phyloP scores from a whole-genome alignment of 164 flowering plant species.

The Chimonanthus praecox region DNA sequence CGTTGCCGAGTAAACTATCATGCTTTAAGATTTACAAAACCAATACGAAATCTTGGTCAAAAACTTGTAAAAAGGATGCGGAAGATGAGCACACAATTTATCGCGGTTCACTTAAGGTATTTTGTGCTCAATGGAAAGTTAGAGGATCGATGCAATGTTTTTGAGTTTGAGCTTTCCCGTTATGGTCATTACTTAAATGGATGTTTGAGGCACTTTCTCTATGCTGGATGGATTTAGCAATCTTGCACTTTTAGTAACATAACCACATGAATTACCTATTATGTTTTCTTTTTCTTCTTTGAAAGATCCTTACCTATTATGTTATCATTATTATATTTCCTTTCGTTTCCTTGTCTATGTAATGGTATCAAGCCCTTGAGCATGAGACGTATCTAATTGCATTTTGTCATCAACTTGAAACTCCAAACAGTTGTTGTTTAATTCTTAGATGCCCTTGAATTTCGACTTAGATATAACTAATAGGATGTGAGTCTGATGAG shows the following conservation, averaged over 20 bases:
- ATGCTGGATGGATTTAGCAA: neutral
- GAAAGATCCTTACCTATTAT: too few species aligned
- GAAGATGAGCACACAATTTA: slow-evolving; percentile 61
- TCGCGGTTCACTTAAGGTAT: slow-evolving; percentile 72
- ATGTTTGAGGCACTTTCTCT: neutral
- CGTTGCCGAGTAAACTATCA: slow-evolving; percentile 95
- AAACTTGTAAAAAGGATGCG: slow-evolving; percentile 62
- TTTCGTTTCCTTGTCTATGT: too few species aligned
- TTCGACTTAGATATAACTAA: too few species aligned
- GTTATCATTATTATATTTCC: too few species aligned
- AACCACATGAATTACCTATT: too few species aligned
- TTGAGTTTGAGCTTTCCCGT: neutral
- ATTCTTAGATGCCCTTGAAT: too few species aligned
- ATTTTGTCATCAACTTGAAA: too few species aligned
- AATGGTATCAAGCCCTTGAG: too few species aligned
- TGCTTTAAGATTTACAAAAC: slow-evolving; percentile 78
- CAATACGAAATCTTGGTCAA: slow-evolving; percentile 69
- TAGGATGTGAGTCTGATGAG: too few species aligned
- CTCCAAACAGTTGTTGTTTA: too few species aligned
- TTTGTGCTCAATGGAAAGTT: neutral
- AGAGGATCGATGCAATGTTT: neutral
- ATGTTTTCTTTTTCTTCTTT: too few species aligned
- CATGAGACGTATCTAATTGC: too few species aligned
- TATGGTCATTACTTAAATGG: neutral
- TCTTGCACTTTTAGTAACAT: neutral